Conservation (phyloP, 352 stramenopile genomes). For the Bremia lactucae region DNA sequence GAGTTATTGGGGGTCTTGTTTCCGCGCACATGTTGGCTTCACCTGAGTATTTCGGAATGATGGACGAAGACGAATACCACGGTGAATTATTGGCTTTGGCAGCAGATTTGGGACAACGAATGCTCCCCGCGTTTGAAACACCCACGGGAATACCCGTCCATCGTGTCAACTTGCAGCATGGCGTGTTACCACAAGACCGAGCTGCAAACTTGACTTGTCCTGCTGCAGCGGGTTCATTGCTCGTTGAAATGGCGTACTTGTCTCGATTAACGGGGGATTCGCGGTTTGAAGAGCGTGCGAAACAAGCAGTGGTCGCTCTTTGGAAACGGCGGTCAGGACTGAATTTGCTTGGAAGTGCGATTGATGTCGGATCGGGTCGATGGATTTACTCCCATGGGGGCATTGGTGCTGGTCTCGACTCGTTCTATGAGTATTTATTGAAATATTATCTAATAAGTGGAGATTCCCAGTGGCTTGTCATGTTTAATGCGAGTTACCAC, state of each 20-base stretch:
- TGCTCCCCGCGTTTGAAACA: conserved; percentile 96
- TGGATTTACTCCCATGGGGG: conserved; percentile 70
- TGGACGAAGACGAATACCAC: conserved; percentile 76
- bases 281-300: conserved; percentile 51
- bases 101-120: conserved; percentile 88
- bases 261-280: conserved; percentile 61
- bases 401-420: conserved; percentile 92
- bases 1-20: conserved; percentile 85
- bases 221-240: conserved; percentile 91
- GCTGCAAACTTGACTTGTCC: conserved; percentile 81
- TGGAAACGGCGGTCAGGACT: conserved; percentile 68
- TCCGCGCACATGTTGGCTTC: conserved; percentile 85
- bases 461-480: conserved; percentile 84
- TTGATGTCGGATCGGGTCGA: conserved; percentile 85
- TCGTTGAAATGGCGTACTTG: conserved; percentile 94
- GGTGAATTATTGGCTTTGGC: conserved; percentile 90
- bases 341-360: conserved; percentile 92
- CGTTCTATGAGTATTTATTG: conserved; percentile 97
- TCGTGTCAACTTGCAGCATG: conserved; percentile 89
- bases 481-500: conserved; percentile 84
- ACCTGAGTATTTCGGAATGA: conserved; percentile 34
- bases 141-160: conserved; percentile 92
- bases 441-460: conserved; percentile 96
- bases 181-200: conserved; percentile 23
- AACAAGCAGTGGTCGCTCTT: conserved; percentile 55